Evolutionary conservation across 1,284 basidiomycete genomes (phyloP).

Genomic region (Schizophyllum commune): DNA sequence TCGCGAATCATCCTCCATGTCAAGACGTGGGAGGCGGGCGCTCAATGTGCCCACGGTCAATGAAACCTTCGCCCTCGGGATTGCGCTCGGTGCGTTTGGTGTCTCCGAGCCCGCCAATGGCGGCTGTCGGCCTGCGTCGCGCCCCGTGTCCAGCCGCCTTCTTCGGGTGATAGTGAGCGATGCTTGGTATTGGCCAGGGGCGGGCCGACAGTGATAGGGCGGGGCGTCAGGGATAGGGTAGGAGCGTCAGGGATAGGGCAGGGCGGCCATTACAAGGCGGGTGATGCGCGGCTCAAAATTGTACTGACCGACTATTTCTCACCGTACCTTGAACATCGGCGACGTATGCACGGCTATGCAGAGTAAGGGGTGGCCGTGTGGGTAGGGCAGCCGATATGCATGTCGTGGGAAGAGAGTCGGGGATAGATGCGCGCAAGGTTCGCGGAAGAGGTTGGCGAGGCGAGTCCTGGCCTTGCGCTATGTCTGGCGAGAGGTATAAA

Average conservation of each 20-base stretch:
- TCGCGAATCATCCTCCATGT: neutral
- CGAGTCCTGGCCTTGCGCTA: neutral
- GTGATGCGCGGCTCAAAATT: too few relatives aligned
- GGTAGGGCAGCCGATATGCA: neutral
- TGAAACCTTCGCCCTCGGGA: neutral
- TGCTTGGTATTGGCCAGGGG: neutral
- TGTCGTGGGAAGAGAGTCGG: neutral
- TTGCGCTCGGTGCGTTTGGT: neutral
- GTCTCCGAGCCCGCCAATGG: neutral
- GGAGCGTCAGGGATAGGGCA: too few relatives aligned
- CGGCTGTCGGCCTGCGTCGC: neutral
- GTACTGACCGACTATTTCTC: too few relatives aligned
- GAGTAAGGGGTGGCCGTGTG: neutral
- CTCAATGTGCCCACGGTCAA: neutral
- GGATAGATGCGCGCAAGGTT: neutral
- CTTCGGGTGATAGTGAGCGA: neutral
- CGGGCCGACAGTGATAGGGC: too few relatives aligned
- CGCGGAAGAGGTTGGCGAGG: neutral
- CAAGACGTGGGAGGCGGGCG: neutral
- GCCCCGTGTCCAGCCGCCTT: neutral
- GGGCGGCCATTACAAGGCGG: too few relatives aligned
- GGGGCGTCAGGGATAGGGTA: too few relatives aligned
- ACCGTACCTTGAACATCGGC: neutral
- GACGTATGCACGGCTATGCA: neutral
- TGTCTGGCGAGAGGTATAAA: too few relatives aligned